Base-by-base conservation (phyloP, 208 protist genomes). In the Crithidia expoeki region DNA sequence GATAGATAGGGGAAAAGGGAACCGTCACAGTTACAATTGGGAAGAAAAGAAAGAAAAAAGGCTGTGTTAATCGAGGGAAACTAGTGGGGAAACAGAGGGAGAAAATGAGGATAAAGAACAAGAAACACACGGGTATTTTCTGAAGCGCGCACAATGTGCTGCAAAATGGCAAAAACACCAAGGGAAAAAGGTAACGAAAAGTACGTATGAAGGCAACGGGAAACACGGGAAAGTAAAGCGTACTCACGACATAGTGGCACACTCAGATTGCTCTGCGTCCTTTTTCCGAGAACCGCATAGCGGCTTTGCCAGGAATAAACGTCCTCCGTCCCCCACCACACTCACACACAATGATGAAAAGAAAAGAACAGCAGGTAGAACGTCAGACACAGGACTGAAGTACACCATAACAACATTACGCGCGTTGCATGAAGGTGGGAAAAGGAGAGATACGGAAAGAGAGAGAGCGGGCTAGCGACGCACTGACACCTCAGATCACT, bases 41-140 rank as follows among this genome's bases (percentile, higher is more conserved):
- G 44, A 17, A 73, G 50, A 62, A 73, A 68, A 68, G 4, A 74
- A 65, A 69, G 11, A 68, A 66, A 2, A 19, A 69, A 66, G 70
- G n/a, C 28, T 58, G 34, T 62, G 16, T 62, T 62, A 28, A 62
- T 47, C 30, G 36, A 62, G 9, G 36, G 17, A 17, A 44, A 14
- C 7, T 17, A 44, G 38, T 17, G 14, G 14, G 38, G 14, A 44
- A 44, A 14, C 38, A 14, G 38, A 44, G 38, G 14, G 14, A 44
- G 14, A 44, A 44, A 44, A 7, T 14, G 38, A 14, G 38, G 38
- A 44, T 7, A 44, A 14, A 44, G 38, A 44, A 44, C 7, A 14
- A 44, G 14, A 44, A 14, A 44, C n/a, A 44, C 38, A 44, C 38
- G 38, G 10, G 14, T 44, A 7, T n/a, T n/a, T n/a, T n/a, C n/a